Percentiles rank a stretch among this genome's conserved stretches.
Conservation (phyloP, 495 filamentous ascomycete genomes). For the Elaphomyces granulatus region DNA sequence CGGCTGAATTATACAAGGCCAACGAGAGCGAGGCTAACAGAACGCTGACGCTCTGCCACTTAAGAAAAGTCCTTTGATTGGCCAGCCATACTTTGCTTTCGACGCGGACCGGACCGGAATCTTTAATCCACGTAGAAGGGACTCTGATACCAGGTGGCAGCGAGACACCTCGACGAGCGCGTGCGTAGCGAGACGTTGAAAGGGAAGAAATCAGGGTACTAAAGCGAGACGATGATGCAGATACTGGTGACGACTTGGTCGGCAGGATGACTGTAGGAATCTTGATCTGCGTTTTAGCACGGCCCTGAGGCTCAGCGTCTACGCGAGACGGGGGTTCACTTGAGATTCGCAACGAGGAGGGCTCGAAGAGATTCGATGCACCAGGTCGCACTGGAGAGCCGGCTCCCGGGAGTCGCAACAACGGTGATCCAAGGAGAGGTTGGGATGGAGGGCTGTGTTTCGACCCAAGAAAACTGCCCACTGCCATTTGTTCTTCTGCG, state of each 20-base stretch:
- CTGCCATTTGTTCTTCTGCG: slow-evolving; percentile 73
- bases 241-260: slow-evolving; percentile 1
- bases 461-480: slow-evolving; percentile 65
- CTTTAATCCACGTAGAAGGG: slow-evolving; percentile 79
- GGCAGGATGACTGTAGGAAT: neutral
- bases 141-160: slow-evolving; percentile 78
- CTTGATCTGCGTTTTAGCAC: neutral
- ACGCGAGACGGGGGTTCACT: slow-evolving; percentile 5
- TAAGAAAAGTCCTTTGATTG: slow-evolving; percentile 93
- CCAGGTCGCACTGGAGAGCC: slow-evolving; percentile 13
- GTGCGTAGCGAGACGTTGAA: slow-evolving; percentile 55
- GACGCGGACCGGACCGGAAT: slow-evolving; percentile 74
- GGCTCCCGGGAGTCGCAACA: slow-evolving; percentile 17
- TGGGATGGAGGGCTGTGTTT: slow-evolving; percentile 31
- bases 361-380: neutral
- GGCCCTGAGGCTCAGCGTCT: slow-evolving; percentile 10
- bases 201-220: slow-evolving; percentile 55
- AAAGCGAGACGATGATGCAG: slow-evolving; percentile 27
- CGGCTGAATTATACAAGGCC: slow-evolving; percentile 76
- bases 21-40: slow-evolving; percentile 71
- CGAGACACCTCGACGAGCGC: slow-evolving; percentile 30
- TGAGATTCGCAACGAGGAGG: neutral
- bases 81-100: slow-evolving; percentile 98
- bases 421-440: slow-evolving; percentile 42
- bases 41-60: slow-evolving; percentile 90